These are phyloP conservation scores for Penicillium sp. DNA, from an alignment of 2,329 filamentous ascomycete genomes.

Conservation along the genomic window DNA sequence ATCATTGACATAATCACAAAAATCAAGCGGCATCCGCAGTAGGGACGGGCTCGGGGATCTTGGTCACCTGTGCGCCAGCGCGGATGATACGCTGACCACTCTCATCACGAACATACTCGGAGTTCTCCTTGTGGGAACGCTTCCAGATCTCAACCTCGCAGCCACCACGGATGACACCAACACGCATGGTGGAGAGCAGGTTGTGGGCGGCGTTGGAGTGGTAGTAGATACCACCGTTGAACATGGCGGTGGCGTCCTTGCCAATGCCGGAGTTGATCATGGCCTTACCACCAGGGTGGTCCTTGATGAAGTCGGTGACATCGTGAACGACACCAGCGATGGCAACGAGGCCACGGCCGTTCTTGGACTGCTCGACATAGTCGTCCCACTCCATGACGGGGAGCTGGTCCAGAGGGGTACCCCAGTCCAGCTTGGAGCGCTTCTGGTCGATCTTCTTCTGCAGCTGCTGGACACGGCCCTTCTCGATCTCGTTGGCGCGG, in stretches of 20 bases:
- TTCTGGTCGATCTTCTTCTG: constrained; percentile 94
- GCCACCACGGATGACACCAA: constrained; percentile 82
- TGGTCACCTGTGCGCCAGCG: constrained; percentile 83
- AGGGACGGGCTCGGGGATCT: constrained; percentile 75
- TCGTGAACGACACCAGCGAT: constrained; percentile 86
- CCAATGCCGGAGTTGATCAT: constrained; percentile 81
- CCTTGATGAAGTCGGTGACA: constrained; percentile 80
- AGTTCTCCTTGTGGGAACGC: constrained; percentile 77
- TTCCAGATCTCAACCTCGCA: constrained; percentile 95
- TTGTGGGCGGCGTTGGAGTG: constrained; percentile 92
- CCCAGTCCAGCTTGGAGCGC: constrained; percentile 82
- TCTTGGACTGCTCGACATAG: constrained; percentile 76
- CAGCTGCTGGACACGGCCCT: constrained; percentile 83
- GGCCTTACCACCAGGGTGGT: constrained; percentile 87
- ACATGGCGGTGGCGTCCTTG: constrained; percentile 86
- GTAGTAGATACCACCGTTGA: constrained; percentile 89
- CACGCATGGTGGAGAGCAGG: constrained; percentile 82
- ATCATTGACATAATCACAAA: constrained; percentile 11
- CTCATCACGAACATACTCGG: constrained; percentile 78
- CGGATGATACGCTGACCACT: constrained; percentile 81
- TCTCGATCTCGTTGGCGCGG: constrained; percentile 89
- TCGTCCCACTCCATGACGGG: constrained; percentile 85
- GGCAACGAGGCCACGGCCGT: constrained; percentile 74
- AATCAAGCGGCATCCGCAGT: constrained; percentile 76
- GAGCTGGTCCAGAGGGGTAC: constrained; percentile 79